phyloP scores from a whole-genome alignment of 805 yeast species.

The Cyberlindnera subsufficiens region DNA sequence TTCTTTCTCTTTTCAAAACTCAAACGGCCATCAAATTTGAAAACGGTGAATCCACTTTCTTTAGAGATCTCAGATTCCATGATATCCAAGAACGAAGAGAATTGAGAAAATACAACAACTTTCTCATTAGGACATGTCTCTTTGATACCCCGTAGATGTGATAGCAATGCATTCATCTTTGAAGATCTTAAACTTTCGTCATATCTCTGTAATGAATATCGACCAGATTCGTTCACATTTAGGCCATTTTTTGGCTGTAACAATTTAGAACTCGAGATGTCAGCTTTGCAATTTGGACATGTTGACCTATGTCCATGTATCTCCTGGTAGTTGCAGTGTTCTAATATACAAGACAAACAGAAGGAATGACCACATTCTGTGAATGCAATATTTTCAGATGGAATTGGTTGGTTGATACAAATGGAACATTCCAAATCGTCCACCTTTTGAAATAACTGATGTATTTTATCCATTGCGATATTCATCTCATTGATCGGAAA shows the following conservation, averaged over 20 bases:
- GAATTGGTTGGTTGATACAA: constrained; percentile 66
- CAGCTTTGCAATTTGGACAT: constrained; percentile 75
- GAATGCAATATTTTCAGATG: constrained; percentile 46
- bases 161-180: constrained; percentile 62
- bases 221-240: constrained; percentile 19
- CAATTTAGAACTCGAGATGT: constrained; percentile 44
- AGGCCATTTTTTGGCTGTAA: constrained; percentile 22
- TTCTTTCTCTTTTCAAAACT: constrained; percentile 57
- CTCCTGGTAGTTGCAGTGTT: constrained; percentile 67
- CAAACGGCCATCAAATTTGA: constrained; percentile 81
- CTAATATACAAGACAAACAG: constrained; percentile 67
- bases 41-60: constrained; percentile 43
- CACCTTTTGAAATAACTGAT: constrained; percentile 27
- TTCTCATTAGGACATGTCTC: constrained; percentile 60
- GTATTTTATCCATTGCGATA: constrained; percentile 21
- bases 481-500: constrained; percentile 11
- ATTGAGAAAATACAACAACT: constrained; percentile 86
- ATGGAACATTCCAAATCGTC: constrained; percentile 72
- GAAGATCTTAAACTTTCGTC: constrained; percentile 47
- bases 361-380: constrained; percentile 79
- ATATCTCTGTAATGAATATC: constrained; percentile 11
- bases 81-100: constrained; percentile 74
- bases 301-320: constrained; percentile 36
- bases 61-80: constrained; percentile 55
- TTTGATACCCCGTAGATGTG: constrained; percentile 48